Conservation (phyloP, 768 basidiomycete genomes). For the Pulveroboletus sp. region DNA sequence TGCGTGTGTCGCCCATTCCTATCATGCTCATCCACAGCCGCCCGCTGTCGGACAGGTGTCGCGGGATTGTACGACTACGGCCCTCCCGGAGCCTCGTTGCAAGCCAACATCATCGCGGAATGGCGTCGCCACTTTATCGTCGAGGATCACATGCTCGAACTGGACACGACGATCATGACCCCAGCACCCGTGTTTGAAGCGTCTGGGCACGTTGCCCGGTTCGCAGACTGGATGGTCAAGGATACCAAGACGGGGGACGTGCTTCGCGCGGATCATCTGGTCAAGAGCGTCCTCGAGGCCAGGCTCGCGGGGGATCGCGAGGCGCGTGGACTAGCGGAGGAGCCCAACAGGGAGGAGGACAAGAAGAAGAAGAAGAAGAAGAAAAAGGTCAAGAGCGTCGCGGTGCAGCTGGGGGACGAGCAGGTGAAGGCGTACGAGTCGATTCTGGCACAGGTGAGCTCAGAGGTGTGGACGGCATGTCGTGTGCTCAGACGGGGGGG, state of each 20-base stretch:
- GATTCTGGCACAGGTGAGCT: constrained; percentile 80
- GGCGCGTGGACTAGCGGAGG: constrained; percentile 71
- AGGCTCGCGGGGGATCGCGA: constrained; percentile 87
- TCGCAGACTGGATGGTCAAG: constrained; percentile 99
- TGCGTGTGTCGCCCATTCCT: constrained; percentile 37
- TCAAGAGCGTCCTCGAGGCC: constrained; percentile 88
- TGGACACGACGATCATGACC: constrained; percentile 98
- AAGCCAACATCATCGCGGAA: constrained; percentile 93
- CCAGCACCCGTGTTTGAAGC: constrained; percentile 92
- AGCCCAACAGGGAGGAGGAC: constrained; percentile 55
- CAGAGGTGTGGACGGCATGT: no score
- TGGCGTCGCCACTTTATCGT: constrained; percentile 99
- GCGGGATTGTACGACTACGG: constrained; percentile 98
- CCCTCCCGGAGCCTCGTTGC: constrained; percentile 90
- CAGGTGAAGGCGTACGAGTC: constrained; percentile 73
- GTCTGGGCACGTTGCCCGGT: constrained; percentile 95
- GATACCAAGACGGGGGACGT: constrained; percentile 94
- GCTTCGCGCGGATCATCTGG: constrained; percentile 92
- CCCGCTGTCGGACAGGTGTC: constrained; percentile 47
- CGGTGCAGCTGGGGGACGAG: constrained; percentile 70
- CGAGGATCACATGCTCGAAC: constrained; percentile 97
- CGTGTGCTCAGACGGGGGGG: not conserved
- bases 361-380: constrained; percentile 57
- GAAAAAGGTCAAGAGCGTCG: constrained; percentile 61
- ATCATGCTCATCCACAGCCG: no score